Evolutionary conservation across 116 monocot genomes (phyloP), one percentile per base, ranked within the genome.

Genomic region (Phalaenopsis hybrid): DNA sequence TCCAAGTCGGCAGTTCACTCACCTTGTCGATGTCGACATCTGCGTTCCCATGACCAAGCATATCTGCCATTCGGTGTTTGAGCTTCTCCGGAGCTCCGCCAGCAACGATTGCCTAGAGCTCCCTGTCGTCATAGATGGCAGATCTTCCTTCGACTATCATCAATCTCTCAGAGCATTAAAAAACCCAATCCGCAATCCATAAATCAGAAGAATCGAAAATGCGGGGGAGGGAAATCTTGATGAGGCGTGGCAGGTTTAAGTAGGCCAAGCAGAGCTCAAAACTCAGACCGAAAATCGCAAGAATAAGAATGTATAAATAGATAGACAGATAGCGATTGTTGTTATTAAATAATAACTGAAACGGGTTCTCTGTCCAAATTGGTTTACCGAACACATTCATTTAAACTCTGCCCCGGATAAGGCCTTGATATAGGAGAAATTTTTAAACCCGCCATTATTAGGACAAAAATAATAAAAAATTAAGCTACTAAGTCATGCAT

Each of bases 41-140:
- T 44, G 85, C 81, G 87, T 74, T 81, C 79, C 57, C 85, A 79
- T 78, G 78, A 69, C 75, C 87, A 78, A 86, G 79, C 74, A 83
- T 91, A 91, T 93, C 89, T 93, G 85, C 91, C 93, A 93, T 91
- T 91, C 89, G 89, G 91, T 89, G 88, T 86, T 82, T 83, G 82
- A 84, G 76, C 68, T 70, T 33, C 72, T 69, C 82, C 57, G 65
- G 43, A 82, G 81, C 72, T 76, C 84, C 78, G 75, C 85, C 87
- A 57, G 81, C 86, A 80, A 51, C 82, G 84, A 82, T 72, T 81
- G 48, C 78, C 79, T 61, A 74, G 81, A 59, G 44, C 57, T 72
- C 58, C 87, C 79, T 72, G 79, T 88, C 93, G 85, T 93, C 93
- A 89, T 93, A 85, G 81, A 89, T 82, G 67, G 76, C 83, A 79